Conservation (phyloP, 768 basidiomycete species). For the Punctularia strigosozonata region DNA sequence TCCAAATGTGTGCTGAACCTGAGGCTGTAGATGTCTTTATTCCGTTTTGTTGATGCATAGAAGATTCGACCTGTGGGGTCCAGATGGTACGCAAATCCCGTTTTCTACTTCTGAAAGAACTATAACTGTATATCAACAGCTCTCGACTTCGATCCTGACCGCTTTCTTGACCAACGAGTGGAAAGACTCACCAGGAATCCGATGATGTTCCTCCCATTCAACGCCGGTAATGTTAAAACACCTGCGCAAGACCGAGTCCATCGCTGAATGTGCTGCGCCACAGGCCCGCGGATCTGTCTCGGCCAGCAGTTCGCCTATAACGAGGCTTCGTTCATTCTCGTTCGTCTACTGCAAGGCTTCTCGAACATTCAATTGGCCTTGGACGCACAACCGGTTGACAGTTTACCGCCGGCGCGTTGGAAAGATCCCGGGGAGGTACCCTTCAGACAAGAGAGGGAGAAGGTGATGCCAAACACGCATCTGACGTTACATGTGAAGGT, state of each 20-base stretch:
- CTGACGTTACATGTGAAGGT: slow-evolving; percentile 34
- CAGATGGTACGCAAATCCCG: slow-evolving; percentile 36
- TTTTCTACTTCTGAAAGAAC: neutral
- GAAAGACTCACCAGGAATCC: slow-evolving; percentile 49
- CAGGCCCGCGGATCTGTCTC: slow-evolving; percentile 45
- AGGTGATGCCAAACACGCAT: slow-evolving; percentile 27
- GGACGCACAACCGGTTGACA: slow-evolving; percentile 21
- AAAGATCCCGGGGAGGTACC: slow-evolving; percentile 21
- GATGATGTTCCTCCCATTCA: slow-evolving; percentile 47
- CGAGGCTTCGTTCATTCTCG: slow-evolving; percentile 40
- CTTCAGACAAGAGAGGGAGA: slow-evolving; percentile 33
- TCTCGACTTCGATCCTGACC: slow-evolving; percentile 58
- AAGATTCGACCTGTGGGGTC: slow-evolving; percentile 57
- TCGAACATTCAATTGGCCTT: slow-evolving; percentile 26
- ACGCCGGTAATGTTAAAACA: too few relatives aligned
- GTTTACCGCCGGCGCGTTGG: slow-evolving; percentile 21
- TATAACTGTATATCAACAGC: slow-evolving; percentile 31
- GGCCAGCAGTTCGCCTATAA: slow-evolving; percentile 57
- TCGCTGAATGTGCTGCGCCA: too few relatives aligned
- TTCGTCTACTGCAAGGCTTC: slow-evolving; percentile 39
- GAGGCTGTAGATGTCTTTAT: slow-evolving; percentile 29
- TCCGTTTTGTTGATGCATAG: slow-evolving; percentile 58
- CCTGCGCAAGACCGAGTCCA: too few relatives aligned
- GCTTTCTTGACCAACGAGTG: slow-evolving; percentile 54
- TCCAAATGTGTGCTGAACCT: neutral